Evolutionary conservation across 768 basidiomycete genomes (phyloP).

Genomic region (Mycena venus): DNA sequence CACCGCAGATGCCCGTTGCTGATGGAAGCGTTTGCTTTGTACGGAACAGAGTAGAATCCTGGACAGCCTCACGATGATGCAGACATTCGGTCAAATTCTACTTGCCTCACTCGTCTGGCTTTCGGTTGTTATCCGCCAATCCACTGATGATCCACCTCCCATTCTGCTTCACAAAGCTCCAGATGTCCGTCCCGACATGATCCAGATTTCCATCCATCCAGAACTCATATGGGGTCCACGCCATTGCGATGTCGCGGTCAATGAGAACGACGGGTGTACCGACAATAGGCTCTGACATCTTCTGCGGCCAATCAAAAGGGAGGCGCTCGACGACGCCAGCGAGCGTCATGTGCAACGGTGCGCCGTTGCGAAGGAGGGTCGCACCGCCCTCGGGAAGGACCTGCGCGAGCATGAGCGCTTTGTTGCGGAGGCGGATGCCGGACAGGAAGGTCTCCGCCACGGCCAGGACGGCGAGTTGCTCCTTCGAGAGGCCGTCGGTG

Average conservation of each 20-base stretch:
- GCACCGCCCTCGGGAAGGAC: conserved; percentile 31
- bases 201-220: conserved; percentile 20
- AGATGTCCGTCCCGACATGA: conserved; percentile 32
- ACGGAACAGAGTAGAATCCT: neutral
- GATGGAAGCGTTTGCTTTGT: too few relatives aligned
- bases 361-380: conserved; percentile 30
- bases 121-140: conserved; percentile 26
- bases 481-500: conserved; percentile 16
- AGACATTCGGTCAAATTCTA: neutral
- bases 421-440: conserved; percentile 25
- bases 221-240: conserved; percentile 36
- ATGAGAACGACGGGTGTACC: conserved; percentile 20
- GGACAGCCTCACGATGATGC: neutral
- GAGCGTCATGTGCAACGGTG: conserved; percentile 21
- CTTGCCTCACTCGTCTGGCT: conserved; percentile 3
- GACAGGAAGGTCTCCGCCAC: conserved; percentile 29
- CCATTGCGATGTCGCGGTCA: conserved; percentile 33
- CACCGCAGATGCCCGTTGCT: too few relatives aligned
- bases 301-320: conserved; percentile 27
- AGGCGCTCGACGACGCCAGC: conserved; percentile 32
- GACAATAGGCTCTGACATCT: conserved; percentile 22
- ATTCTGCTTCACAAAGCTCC: conserved; percentile 28
- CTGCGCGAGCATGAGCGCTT: conserved; percentile 20
- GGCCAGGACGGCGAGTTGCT: conserved; percentile 24
- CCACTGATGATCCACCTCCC: conserved; percentile 32